A percentile compares a stretch with the other conserved stretches of the same genome.
Evolutionary conservation across 2,329 filamentous ascomycete species (phyloP).

Genomic region (Fusarium nematophilum): DNA sequence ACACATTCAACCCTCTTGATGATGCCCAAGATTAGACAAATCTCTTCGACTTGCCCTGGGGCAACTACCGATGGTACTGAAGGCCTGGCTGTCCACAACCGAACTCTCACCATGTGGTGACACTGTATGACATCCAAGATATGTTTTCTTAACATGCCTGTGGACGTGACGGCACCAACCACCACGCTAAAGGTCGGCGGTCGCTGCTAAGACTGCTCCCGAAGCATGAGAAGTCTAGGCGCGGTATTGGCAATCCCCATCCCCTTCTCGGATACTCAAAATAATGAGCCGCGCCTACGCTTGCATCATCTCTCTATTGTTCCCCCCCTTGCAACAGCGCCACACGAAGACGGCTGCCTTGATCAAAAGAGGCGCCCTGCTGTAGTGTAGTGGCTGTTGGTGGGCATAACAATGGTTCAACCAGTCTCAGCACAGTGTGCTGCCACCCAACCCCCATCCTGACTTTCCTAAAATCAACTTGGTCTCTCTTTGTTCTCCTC

Average conservation of each 20-base stretch:
- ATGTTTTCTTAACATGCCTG: constrained; percentile 20
- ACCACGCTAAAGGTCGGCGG: constrained; percentile 8
- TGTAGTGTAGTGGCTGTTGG: constrained; percentile 28
- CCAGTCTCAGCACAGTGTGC: constrained; percentile 39
- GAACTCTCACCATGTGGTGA: constrained; percentile 34
- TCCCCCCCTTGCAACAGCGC: constrained; percentile 23
- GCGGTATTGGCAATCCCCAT: constrained; percentile 1
- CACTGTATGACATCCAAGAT: constrained; percentile 34
- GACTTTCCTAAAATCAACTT: constrained; percentile 15
- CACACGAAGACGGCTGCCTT: constrained; percentile 15
- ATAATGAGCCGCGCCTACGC: constrained; percentile 14
- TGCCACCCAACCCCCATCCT: constrained; percentile 24
- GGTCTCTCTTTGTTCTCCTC: constrained; percentile 13
- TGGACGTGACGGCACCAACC: constrained; percentile 7
- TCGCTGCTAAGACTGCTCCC: not conserved
- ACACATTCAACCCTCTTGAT: constrained; percentile 11
- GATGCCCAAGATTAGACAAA: not conserved
- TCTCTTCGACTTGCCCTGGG: constrained; percentile 11
- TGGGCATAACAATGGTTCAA: constrained; percentile 35
- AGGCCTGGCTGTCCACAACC: constrained; percentile 14
- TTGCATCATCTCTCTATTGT: constrained; percentile 15
- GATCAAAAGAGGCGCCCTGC: constrained; percentile 22
- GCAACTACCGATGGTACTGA: constrained; percentile 27
- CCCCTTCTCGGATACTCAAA: not conserved
- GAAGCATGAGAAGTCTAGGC: not conserved